These are phyloP conservation scores for Boletellus ananas DNA, from an alignment of 768 basidiomycete species.

Conservation along the genomic window DNA sequence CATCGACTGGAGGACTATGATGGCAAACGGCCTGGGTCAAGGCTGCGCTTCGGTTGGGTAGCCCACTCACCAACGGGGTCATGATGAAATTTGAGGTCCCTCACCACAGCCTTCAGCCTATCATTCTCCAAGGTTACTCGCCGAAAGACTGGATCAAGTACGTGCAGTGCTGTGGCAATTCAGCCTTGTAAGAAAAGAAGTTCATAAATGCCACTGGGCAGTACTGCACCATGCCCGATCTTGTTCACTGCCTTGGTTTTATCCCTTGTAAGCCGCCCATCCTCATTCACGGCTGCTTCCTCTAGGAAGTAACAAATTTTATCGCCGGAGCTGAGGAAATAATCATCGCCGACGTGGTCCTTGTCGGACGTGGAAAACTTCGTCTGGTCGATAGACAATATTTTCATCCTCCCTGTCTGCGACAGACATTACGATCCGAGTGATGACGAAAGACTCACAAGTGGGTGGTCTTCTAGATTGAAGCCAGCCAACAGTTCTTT, in stretches of 20 bases:
- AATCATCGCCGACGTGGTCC: slow-evolving; percentile 84
- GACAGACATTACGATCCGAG: neutral
- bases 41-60: neutral
- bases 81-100: slow-evolving; percentile 76
- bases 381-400: slow-evolving; percentile 48
- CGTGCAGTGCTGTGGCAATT: slow-evolving; percentile 64
- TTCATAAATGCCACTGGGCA: neutral
- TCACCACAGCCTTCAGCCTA: slow-evolving; percentile 61
- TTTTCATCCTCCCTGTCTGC: neutral
- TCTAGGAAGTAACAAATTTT: slow-evolving; percentile 97
- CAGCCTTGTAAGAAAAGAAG: neutral
- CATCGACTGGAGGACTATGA: slow-evolving; percentile 84
- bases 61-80: slow-evolving; percentile 70
- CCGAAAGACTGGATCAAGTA: slow-evolving; percentile 78
- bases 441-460: slow-evolving; percentile 43
- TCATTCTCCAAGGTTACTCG: slow-evolving; percentile 79
- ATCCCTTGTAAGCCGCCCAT: slow-evolving; percentile 66
- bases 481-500: slow-evolving; percentile 78
- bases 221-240: slow-evolving; percentile 73
- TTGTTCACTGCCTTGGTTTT: slow-evolving; percentile 89
- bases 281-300: slow-evolving; percentile 70
- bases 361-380: slow-evolving; percentile 79
- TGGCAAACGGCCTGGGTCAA: neutral
- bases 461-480: slow-evolving; percentile 70
- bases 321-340: slow-evolving; percentile 89